A percentile compares a stretch with the other conserved stretches of the same genome.
phyloP scores from a whole-genome alignment of 768 basidiomycete genomes.

The Pisolithus microcarpus region DNA sequence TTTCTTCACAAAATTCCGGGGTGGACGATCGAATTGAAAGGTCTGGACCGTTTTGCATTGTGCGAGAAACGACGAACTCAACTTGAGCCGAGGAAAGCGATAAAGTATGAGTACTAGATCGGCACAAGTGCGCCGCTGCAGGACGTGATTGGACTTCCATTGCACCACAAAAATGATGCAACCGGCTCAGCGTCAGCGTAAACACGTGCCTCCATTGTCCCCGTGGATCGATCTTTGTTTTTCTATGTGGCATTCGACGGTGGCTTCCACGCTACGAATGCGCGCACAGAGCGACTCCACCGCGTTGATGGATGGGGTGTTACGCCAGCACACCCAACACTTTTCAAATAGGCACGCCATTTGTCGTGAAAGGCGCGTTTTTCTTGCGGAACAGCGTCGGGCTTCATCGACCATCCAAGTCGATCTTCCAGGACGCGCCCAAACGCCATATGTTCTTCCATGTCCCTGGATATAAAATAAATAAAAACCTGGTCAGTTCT shows the following conservation, averaged over 20 bases:
- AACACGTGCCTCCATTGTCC: neutral
- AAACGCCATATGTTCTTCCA: slow-evolving; percentile 52
- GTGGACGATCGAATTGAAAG: no score
- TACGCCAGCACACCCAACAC: neutral
- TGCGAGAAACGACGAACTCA: no score
- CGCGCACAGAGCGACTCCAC: slow-evolving; percentile 47
- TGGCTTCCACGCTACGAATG: slow-evolving; percentile 55
- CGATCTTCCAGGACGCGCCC: slow-evolving; percentile 39
- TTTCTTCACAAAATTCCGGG: no score
- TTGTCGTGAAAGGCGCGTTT: slow-evolving; percentile 53
- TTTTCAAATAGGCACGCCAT: slow-evolving; percentile 33
- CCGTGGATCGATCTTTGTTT: neutral
- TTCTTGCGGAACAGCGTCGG: slow-evolving; percentile 37
- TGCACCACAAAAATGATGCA: neutral
- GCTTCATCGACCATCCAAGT: slow-evolving; percentile 41
- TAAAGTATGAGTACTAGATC: neutral
- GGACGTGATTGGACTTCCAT: neutral
- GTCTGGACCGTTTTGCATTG: no score
- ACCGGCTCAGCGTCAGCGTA: no score
- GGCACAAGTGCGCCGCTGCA: neutral
- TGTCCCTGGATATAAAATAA: slow-evolving; percentile 40
- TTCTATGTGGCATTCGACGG: slow-evolving; percentile 7
- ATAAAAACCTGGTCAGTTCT: neutral
- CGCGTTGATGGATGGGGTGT: slow-evolving; percentile 19
- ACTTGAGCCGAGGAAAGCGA: neutral